Base-by-base conservation (phyloP, 257 asterid species). In the Verbascum thapsus region DNA sequence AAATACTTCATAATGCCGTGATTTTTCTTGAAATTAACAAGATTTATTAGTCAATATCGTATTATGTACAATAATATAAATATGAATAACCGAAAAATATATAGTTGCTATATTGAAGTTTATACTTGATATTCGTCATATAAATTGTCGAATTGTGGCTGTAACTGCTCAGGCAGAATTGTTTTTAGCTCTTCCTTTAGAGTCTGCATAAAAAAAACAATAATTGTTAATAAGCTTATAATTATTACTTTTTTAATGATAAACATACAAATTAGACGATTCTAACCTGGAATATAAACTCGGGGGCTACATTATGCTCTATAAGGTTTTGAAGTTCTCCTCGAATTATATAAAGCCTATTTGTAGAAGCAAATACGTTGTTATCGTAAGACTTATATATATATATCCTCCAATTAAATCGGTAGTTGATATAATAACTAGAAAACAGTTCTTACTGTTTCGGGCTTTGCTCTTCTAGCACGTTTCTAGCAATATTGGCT, bases 391-490 rank as follows among this genome's bases (percentile, higher is more conserved):
- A 63, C 32, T 41, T 53, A 42, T 53, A 40, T 61, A 41, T 53
- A 42, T 53, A 40, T 61, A 34, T 38, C 39, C 44, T 35, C 15
- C 32, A 5, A 40, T 16, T 44, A 41, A 59, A 53, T 16, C 43
- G 60, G 51, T 41, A 17, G 59, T 40, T 41, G 37, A 45, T 41
- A 47, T 50, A 12, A 5, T 22, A 7, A 23, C n/a, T n/a, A n/a
- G n/a, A n/a, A 10, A n/a, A 18, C 48, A 47, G 30, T 43, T 73
- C 95, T 82, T 72, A 89, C 96, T 84, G 95, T 76, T 57, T 81
- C 63, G 96, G 95, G 79, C 90, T 89, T 77, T 89, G 96, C 69
- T 89, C 91, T 61, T 80, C 78, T 57, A 89, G 76, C 58, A 89
- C 85, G 39, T 73, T 82, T 64, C 49, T 83, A 13, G 96, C 96